Percentiles rank a stretch among this genome's conserved stretches.
phyloP scores from a whole-genome alignment of 2,329 filamentous ascomycete genomes.

The Malbranchea zuffiana region DNA sequence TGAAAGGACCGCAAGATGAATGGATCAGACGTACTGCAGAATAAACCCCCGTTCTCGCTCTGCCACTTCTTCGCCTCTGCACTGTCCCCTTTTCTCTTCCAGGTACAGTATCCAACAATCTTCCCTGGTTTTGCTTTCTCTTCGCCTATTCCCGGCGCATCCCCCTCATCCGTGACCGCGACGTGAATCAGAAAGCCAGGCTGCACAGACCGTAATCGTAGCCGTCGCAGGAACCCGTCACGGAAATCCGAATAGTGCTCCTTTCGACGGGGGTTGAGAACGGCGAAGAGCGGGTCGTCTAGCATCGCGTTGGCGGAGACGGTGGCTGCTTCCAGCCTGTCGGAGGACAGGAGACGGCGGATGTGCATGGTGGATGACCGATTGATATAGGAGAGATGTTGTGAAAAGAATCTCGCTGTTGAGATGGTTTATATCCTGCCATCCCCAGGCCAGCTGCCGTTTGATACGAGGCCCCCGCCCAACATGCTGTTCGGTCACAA shows the following conservation, averaged over 20 bases:
- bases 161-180: conserved; percentile 12
- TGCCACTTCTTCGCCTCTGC: conserved; percentile 13
- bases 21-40: conserved; percentile 4
- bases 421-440: too few species aligned
- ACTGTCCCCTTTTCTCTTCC: conserved; percentile 8
- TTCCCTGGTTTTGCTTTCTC: conserved; percentile 14
- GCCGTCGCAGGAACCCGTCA: conserved; percentile 12
- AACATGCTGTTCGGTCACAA: too few species aligned
- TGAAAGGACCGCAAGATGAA: not conserved
- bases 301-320: conserved; percentile 14
- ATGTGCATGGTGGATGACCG: too few species aligned
- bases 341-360: too few species aligned
- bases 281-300: conserved; percentile 15
- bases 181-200: conserved; percentile 13
- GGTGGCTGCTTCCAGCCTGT: conserved; percentile 10
- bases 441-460: too few species aligned
- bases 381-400: too few species aligned
- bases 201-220: conserved; percentile 13
- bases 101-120: conserved; percentile 15
- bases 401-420: too few species aligned
- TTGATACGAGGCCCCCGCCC: too few species aligned
- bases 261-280: conserved; percentile 14
- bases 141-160: conserved; percentile 3
- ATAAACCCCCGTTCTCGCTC: conserved; percentile 1
- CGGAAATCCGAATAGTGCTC: conserved; percentile 15